Evolutionary conservation across 768 basidiomycete species (phyloP).

Genomic region (Leucocoprinus birnbaumii): DNA sequence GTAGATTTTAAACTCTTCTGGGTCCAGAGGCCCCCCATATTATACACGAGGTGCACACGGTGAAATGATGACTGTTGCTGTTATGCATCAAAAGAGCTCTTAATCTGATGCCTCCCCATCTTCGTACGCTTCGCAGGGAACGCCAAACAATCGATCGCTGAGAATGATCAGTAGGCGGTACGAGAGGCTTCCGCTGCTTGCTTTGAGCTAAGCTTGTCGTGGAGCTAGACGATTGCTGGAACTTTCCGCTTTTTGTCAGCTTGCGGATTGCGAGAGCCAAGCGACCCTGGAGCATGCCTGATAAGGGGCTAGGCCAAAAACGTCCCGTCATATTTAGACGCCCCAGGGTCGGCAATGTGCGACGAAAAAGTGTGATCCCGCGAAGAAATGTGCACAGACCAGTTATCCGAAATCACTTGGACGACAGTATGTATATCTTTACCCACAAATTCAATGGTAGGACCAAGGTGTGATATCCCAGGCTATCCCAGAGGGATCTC

Average conservation of each 20-base stretch:
- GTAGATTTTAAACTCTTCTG: background rate
- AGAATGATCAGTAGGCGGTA: constrained; percentile 7
- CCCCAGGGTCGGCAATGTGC: background rate
- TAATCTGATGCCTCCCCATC: constrained; percentile 10
- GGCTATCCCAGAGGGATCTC: constrained; percentile 6
- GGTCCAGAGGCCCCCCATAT: background rate
- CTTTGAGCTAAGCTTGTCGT: background rate
- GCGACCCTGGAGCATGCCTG: constrained; percentile 10
- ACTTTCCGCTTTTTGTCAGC: constrained; percentile 6
- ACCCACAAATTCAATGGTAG: no score
- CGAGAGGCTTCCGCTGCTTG: background rate
- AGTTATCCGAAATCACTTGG: background rate
- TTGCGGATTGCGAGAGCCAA: background rate
- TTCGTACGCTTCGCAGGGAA: constrained; percentile 2
- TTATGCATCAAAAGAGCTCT: constrained; percentile 6
- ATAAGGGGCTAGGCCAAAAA: constrained; percentile 7
- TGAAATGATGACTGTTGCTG: constrained; percentile 8
- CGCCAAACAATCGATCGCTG: constrained; percentile 7
- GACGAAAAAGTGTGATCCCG: background rate
- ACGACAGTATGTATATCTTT: no score
- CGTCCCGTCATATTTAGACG: background rate
- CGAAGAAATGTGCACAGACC: background rate
- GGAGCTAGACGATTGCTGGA: constrained; percentile 3
- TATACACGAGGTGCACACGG: constrained; percentile 13
- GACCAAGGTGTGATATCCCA: background rate